Evolutionary conservation across 179 eudicot species (phyloP).

Genomic region (Silene vulgaris): DNA sequence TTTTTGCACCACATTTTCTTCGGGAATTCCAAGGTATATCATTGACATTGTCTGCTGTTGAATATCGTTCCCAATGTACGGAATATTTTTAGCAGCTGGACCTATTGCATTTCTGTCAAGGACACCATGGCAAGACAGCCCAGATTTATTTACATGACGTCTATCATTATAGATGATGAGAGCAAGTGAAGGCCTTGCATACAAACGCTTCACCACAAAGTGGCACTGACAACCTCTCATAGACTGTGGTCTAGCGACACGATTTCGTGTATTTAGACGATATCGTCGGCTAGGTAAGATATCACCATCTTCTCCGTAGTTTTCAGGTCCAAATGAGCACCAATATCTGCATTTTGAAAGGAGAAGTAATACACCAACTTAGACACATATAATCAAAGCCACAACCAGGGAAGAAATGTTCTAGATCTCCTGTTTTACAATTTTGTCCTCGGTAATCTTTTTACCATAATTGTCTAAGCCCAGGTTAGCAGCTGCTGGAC

Average conservation of each 20-base stretch:
- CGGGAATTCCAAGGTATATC: conserved; percentile 93
- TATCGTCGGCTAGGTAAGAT: conserved; percentile 82
- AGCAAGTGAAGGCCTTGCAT: conserved; percentile 70
- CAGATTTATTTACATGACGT: conserved; percentile 84
- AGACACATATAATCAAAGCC: conserved; percentile 1
- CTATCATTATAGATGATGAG: conserved; percentile 69
- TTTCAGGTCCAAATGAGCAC: conserved; percentile 99
- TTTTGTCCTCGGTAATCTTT: background rate
- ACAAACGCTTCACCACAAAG: conserved; percentile 86
- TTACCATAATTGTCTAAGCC: background rate
- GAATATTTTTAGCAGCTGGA: conserved; percentile 81
- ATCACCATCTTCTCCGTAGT: conserved; percentile 93
- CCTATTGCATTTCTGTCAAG: conserved; percentile 97
- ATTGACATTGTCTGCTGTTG: conserved; percentile 98
- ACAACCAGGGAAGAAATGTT: background rate
- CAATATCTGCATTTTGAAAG: conserved; percentile 62
- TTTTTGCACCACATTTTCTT: conserved; percentile 82
- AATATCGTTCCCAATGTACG: conserved; percentile 77
- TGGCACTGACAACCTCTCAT: conserved; percentile 96
- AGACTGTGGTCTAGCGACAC: conserved; percentile 96
- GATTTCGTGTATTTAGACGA: conserved; percentile 92
- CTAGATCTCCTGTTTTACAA: background rate
- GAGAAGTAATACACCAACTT: background rate
- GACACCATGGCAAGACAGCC: conserved; percentile 89
- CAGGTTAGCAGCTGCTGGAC: background rate